Evolutionary conservation across 2,329 filamentous ascomycete genomes (phyloP).

Genomic region (Dothideomycetidae sp.): DNA sequence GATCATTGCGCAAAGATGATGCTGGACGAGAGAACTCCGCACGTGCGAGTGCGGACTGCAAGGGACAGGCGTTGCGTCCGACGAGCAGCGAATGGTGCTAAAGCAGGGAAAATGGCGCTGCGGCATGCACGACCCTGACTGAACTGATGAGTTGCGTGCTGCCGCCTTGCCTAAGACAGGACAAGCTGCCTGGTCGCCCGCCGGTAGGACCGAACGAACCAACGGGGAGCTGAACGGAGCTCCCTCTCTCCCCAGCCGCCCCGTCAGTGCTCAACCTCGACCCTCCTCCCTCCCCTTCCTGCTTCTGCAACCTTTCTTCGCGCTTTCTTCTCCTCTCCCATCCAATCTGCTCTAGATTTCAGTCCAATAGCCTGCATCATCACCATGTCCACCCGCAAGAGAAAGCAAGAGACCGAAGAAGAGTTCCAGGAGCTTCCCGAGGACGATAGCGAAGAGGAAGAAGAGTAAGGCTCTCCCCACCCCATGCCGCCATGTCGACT

Average conservation of each 20-base stretch:
- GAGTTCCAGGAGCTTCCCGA: slow-evolving; percentile 31
- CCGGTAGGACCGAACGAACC: background rate
- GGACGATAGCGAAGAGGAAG: slow-evolving; percentile 29
- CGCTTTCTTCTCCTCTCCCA: background rate
- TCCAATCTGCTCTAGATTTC: background rate
- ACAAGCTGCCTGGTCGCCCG: background rate
- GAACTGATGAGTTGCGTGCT: background rate
- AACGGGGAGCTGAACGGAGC: slow-evolving; percentile 1
- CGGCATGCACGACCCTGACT: background rate
- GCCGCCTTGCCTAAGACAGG: background rate
- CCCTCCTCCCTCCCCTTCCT: background rate
- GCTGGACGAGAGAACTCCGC: background rate
- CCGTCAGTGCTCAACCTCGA: background rate
- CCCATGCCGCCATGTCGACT: slow-evolving; percentile 3
- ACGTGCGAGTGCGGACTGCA: background rate
- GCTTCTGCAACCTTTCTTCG: background rate
- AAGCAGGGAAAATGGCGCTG: background rate
- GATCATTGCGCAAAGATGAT: background rate
- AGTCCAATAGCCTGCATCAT: slow-evolving; percentile 3
- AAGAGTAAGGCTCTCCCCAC: slow-evolving; percentile 24
- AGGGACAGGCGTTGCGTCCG: too few relatives aligned
- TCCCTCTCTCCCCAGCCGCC: background rate
- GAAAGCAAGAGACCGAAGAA: slow-evolving; percentile 29
- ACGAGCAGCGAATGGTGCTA: too few relatives aligned
- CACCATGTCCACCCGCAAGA: slow-evolving; percentile 28